These are phyloP conservation scores for Amorphotheca resinae DNA, from an alignment of 495 filamentous ascomycete genomes.

Conservation along the genomic window DNA sequence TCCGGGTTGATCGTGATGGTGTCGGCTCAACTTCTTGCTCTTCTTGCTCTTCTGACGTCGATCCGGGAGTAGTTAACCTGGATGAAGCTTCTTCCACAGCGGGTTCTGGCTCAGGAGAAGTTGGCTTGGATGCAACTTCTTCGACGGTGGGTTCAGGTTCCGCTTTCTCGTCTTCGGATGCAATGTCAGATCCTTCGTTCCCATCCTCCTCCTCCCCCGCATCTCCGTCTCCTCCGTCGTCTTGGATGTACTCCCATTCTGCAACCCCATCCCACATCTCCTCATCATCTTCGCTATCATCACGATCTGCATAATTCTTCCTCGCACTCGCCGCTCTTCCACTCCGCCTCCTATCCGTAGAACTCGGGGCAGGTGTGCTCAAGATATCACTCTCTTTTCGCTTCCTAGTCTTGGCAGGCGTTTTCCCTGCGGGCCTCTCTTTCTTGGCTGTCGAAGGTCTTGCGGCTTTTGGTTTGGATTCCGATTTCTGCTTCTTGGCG, in stretches of 20 bases:
- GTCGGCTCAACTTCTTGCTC: slow-evolving; percentile 6
- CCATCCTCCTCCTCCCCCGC: slow-evolving; percentile 18
- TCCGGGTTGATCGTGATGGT: slow-evolving; percentile 5
- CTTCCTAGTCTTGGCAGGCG: slow-evolving; percentile 25
- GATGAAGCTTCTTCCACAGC: slow-evolving; percentile 24
- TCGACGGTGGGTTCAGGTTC: slow-evolving; percentile 6
- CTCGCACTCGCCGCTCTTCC: slow-evolving; percentile 30
- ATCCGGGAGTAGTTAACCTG: neutral
- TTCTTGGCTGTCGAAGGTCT: slow-evolving; percentile 25
- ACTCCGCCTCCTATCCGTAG: slow-evolving; percentile 36
- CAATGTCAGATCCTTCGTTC: slow-evolving; percentile 14
- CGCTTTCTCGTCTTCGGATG: too few relatives aligned
- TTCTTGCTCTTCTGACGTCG: neutral
- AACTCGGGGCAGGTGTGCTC: slow-evolving; percentile 19
- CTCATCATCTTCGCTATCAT: slow-evolving; percentile 40
- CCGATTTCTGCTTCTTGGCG: slow-evolving; percentile 21
- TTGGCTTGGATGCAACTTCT: slow-evolving; percentile 10
- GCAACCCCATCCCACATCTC: slow-evolving; percentile 45
- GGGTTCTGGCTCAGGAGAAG: slow-evolving; percentile 18
- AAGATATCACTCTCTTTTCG: slow-evolving; percentile 25
- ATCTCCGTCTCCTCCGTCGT: slow-evolving; percentile 12
- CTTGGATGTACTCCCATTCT: slow-evolving; percentile 35
- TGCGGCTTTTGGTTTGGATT: slow-evolving; percentile 14
- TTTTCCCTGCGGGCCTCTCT: slow-evolving; percentile 21
- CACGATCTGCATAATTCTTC: slow-evolving; percentile 35